Evolutionary conservation across 2,329 filamentous ascomycete genomes (phyloP).

Genomic region (Exophiala lecanii-corni): DNA sequence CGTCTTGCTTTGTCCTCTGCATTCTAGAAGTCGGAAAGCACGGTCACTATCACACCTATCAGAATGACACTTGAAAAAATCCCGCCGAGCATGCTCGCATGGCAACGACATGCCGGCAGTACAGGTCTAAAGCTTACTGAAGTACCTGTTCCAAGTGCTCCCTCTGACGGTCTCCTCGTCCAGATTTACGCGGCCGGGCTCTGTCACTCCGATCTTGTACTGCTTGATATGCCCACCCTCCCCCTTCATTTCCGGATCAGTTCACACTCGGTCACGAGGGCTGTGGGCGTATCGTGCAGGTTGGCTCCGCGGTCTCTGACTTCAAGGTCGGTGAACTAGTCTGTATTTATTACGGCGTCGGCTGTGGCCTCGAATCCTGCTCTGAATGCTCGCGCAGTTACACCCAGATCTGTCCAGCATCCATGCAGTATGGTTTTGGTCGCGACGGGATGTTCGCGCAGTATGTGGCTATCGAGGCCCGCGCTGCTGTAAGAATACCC

Average conservation of each 20-base stretch:
- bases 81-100: too few species aligned
- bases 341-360: not conserved
- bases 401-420: slow-evolving; percentile 1
- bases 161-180: slow-evolving; percentile 10
- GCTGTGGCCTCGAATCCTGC: not conserved
- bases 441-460: slow-evolving; percentile 2
- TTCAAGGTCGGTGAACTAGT: slow-evolving; percentile 7
- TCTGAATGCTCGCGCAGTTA: not conserved
- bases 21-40: too few species aligned
- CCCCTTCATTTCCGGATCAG: not conserved
- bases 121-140: too few species aligned
- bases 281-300: slow-evolving; percentile 9
- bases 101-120: too few species aligned
- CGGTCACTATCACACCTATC: too few species aligned
- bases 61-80: too few species aligned
- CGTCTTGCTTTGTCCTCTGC: too few species aligned
- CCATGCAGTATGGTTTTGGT: slow-evolving; percentile 2
- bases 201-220: not conserved
- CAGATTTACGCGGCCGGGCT: slow-evolving; percentile 15
- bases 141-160: slow-evolving; percentile 6
- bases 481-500: slow-evolving; percentile 4
- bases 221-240: not conserved
- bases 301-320: slow-evolving; percentile 3
- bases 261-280: slow-evolving; percentile 13
- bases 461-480: slow-evolving; percentile 1